Percentiles rank a stretch among this genome's conserved stretches.
These are phyloP conservation scores for Decorospora gaudefroyi DNA, from an alignment of 2,329 filamentous ascomycete genomes.

Conservation along the genomic window DNA sequence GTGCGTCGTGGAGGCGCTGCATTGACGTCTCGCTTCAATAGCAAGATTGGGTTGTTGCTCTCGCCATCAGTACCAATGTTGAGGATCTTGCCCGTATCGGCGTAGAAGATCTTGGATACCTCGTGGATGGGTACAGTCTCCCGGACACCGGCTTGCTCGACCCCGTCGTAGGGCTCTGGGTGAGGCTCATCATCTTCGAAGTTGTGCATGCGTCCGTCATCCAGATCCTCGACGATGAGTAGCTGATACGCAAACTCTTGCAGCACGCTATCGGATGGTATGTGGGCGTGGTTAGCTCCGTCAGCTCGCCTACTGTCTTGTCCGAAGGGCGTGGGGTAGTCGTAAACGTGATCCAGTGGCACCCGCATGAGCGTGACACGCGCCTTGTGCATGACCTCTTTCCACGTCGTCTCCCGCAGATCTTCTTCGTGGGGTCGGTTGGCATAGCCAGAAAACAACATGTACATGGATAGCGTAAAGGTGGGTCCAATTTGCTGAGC, in stretches of 20 bases:
- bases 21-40: slow-evolving; percentile 72
- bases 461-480: slow-evolving; percentile 88
- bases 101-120: slow-evolving; percentile 90
- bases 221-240: slow-evolving; percentile 79
- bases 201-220: slow-evolving; percentile 70
- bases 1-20: slow-evolving; percentile 65
- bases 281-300: slow-evolving; percentile 31
- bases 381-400: slow-evolving; percentile 94
- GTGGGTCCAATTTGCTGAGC: slow-evolving; percentile 83
- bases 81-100: slow-evolving; percentile 84
- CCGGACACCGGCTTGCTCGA: slow-evolving; percentile 65
- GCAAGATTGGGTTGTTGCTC: slow-evolving; percentile 71
- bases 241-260: slow-evolving; percentile 80
- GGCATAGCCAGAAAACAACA: slow-evolving; percentile 86
- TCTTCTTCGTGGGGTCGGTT: slow-evolving; percentile 60
- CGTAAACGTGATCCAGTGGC: slow-evolving; percentile 61
- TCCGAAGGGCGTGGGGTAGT: slow-evolving; percentile 44
- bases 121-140: slow-evolving; percentile 72
- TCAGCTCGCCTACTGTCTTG: slow-evolving; percentile 16
- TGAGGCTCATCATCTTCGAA: slow-evolving; percentile 64
- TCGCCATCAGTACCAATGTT: slow-evolving; percentile 75
- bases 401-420: slow-evolving; percentile 77
- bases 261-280: slow-evolving; percentile 52
- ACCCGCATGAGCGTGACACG: slow-evolving; percentile 77
- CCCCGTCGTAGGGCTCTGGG: slow-evolving; percentile 64